Evolutionary conservation across 2,329 filamentous ascomycete species (phyloP), one percentile per base, ranked within the genome.

Genomic region (Aspergillus oerlinghausenensis): DNA sequence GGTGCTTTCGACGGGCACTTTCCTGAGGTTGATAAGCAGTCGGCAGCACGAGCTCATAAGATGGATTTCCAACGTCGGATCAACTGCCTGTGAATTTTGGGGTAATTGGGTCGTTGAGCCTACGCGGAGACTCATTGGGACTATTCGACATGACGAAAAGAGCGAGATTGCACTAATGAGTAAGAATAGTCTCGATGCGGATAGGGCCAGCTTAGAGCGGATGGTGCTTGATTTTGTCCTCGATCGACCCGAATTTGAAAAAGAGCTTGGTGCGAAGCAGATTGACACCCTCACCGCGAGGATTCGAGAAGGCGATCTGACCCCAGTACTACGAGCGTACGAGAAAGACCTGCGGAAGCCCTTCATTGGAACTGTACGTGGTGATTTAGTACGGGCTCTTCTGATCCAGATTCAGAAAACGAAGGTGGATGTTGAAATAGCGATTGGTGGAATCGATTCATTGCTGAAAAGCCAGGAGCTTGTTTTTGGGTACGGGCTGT

Each of bases 351-450:
- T 99, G 45, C 84, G 88, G 52, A 88, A 80, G 49, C 94, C 94
- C 1, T 86, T 99, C 59, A 80, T 87, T 54, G 92, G 93, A 7
- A 90, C 92, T 0, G 75, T 99, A 19, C 84, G 86, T 29, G 94
- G 94, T 10, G 93, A 97, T 66, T 81, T 99, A 28, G 84, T 97
- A 38, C 87, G 93, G 52, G 92, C 93, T 4, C 84, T 99, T 28
- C 80, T 99, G 48, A 97, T 99, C 55, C 94, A 99, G 70, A 88
- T 99, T 40, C 94, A 99, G 69, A 99, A 99, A 81, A 97, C 94
- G 23, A 99, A 99, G 78, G 94, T 99, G 8, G 94, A 99, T 69
- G 86, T 99, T 11, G 94, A 99, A 73, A 87, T 97, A 59, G 94
- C 94, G 14, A 92, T 99, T 77, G 91, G 89, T 58, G 94, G 94